Percentiles rank a stretch among this genome's conserved stretches.
Conservation (phyloP, 805 yeast species). For the Ogataea philodendri region DNA sequence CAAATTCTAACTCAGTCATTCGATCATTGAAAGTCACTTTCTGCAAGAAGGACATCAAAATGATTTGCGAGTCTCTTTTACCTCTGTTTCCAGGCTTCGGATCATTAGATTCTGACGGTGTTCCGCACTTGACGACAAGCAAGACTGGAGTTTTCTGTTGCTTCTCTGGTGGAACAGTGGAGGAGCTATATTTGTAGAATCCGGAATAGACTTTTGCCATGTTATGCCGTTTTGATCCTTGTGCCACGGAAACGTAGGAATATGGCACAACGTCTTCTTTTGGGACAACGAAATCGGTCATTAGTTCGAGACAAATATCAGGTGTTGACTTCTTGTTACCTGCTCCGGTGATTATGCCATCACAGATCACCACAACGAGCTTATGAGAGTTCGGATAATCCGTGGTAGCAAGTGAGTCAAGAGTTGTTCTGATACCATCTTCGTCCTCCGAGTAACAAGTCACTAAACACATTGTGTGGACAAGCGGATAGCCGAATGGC, state of each 20-base stretch:
- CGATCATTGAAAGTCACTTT: slow-evolving; percentile 87
- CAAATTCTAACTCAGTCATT: slow-evolving; percentile 88
- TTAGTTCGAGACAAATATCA: slow-evolving; percentile 82
- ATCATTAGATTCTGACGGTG: slow-evolving; percentile 69
- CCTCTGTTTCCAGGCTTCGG: slow-evolving; percentile 93
- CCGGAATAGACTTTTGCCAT: slow-evolving; percentile 98
- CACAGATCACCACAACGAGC: slow-evolving; percentile 80
- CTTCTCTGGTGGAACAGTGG: slow-evolving; percentile 70
- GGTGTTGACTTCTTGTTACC: slow-evolving; percentile 89
- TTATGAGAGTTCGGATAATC: slow-evolving; percentile 96
- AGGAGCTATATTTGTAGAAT: slow-evolving; percentile 79
- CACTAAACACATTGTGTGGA: slow-evolving; percentile 71
- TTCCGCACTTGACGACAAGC: slow-evolving; percentile 82
- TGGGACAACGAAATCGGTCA: slow-evolving; percentile 72
- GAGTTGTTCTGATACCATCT: slow-evolving; percentile 78
- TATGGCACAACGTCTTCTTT: slow-evolving; percentile 74
- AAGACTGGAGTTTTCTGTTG: slow-evolving; percentile 85
- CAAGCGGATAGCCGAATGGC: slow-evolving; percentile 80
- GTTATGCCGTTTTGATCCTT: slow-evolving; percentile 91
- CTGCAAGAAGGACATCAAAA: slow-evolving; percentile 87
- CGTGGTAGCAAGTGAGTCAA: slow-evolving; percentile 92
- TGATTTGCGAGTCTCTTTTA: slow-evolving; percentile 90
- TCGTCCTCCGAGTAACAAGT: slow-evolving; percentile 96
- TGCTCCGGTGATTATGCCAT: slow-evolving; percentile 91
- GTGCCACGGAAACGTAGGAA: slow-evolving; percentile 94